Conservation (phyloP, 2,329 filamentous ascomycete species). For the Apiospora phragmitis region DNA sequence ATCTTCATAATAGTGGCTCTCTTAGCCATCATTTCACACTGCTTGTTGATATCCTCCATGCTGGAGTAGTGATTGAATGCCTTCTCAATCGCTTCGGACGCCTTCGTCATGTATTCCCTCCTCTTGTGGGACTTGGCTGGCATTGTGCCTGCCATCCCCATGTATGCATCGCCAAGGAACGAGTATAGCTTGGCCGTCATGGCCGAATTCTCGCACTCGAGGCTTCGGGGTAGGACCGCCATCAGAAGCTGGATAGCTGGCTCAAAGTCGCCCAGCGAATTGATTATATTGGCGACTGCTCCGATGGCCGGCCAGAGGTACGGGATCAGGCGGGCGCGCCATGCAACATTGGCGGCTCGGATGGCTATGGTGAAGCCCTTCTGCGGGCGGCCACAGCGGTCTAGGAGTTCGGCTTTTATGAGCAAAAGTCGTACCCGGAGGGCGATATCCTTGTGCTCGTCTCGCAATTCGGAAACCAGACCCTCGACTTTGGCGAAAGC, state of each 20-base stretch:
- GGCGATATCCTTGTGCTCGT: conserved; percentile 55
- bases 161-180: conserved; percentile 72
- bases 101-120: conserved; percentile 58
- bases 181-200: conserved; percentile 69
- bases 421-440: conserved; percentile 72
- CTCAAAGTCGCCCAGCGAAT: conserved; percentile 69
- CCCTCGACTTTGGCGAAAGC: conserved; percentile 50
- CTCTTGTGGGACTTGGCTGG: conserved; percentile 43
- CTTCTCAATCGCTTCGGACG: conserved; percentile 60
- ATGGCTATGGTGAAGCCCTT: conserved; percentile 77
- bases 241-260: conserved; percentile 65
- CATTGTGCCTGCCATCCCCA: conserved; percentile 69
- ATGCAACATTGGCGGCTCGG: conserved; percentile 72
- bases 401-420: conserved; percentile 70
- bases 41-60: conserved; percentile 67
- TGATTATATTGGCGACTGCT: conserved; percentile 66
- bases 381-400: conserved; percentile 66
- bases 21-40: conserved; percentile 80
- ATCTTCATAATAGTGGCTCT: conserved; percentile 76
- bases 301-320: conserved; percentile 73
- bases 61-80: conserved; percentile 65
- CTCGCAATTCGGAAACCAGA: conserved; percentile 41
- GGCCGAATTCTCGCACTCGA: conserved; percentile 67
- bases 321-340: conserved; percentile 67
- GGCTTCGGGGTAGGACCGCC: conserved; percentile 71